These are phyloP conservation scores for Erysimum cheiri DNA, from an alignment of 441 rosid species.

Conservation along the genomic window DNA sequence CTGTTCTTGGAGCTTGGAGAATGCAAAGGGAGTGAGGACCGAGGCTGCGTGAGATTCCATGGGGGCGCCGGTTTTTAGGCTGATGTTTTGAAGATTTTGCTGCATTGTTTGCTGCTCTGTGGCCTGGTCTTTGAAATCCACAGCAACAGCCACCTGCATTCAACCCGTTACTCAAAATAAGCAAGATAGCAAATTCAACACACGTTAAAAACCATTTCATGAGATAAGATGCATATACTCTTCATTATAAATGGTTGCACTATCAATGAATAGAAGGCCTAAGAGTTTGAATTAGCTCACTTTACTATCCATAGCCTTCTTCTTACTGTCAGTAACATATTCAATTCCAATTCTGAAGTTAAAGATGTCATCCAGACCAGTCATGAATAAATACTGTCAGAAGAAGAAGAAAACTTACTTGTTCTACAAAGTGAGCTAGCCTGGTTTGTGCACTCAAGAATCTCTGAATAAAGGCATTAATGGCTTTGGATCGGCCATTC, in stretches of 20 bases:
- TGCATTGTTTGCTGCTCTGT: conserved; percentile 98
- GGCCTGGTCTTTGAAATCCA: conserved; percentile 93
- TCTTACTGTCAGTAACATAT: conserved; percentile 6
- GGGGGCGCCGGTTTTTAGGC: conserved; percentile 91
- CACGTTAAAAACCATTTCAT: neutral
- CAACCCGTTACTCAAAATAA: neutral
- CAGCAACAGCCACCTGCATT: conserved; percentile 77
- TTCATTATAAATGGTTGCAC: conserved; percentile 5
- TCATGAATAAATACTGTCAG: conserved; percentile 9
- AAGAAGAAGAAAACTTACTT: conserved; percentile 56
- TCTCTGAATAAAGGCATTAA: conserved; percentile 93
- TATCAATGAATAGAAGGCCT: neutral
- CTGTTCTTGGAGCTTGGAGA: conserved; percentile 96
- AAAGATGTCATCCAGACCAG: conserved; percentile 13
- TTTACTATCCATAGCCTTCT: conserved; percentile 11
- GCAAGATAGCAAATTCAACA: neutral
- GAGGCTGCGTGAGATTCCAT: conserved; percentile 95
- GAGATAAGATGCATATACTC: neutral
- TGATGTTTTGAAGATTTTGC: conserved; percentile 89
- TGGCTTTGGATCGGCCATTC: conserved; percentile 77
- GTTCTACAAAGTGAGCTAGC: conserved; percentile 91
- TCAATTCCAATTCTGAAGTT: conserved; percentile 20
- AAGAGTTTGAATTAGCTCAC: conserved; percentile 19
- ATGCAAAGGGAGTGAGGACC: conserved; percentile 88
- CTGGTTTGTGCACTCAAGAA: conserved; percentile 91